These are phyloP conservation scores for Colletotrichum higginsianum DNA, from an alignment of 2,329 filamentous ascomycete genomes.

Conservation along the genomic window DNA sequence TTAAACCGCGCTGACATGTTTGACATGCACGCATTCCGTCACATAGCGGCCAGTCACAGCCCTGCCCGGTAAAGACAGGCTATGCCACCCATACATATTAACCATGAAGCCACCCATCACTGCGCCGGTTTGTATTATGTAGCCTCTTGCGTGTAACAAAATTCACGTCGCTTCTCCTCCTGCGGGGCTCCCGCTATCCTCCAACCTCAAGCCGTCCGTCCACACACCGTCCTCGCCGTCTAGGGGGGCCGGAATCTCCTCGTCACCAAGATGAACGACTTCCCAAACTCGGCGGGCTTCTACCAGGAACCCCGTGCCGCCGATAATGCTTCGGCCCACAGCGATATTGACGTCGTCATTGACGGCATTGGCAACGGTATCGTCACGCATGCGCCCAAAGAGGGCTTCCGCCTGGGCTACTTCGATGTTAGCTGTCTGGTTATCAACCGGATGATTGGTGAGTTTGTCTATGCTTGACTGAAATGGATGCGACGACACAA, in stretches of 20 bases:
- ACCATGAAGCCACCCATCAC: constrained; percentile 8
- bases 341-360: constrained; percentile 43
- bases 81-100: constrained; percentile 19
- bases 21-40: constrained; percentile 13
- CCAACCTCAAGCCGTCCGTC: neutral
- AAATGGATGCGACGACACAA: too few species aligned
- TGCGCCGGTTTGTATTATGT: constrained; percentile 8
- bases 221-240: neutral
- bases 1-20: neutral
- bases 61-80: neutral
- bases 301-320: constrained; percentile 26
- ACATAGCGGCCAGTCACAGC: constrained; percentile 8
- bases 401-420: constrained; percentile 54
- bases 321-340: constrained; percentile 40
- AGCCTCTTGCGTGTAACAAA: neutral
- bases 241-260: too few species aligned
- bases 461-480: constrained; percentile 22
- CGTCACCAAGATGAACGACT: constrained; percentile 47
- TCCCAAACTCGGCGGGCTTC: constrained; percentile 44
- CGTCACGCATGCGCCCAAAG: constrained; percentile 52
- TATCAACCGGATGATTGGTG: constrained; percentile 56
- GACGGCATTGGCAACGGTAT: constrained; percentile 43
- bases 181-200: neutral
- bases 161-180: neutral
- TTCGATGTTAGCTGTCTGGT: constrained; percentile 55